Base-by-base conservation (phyloP, 495 filamentous ascomycete genomes). In the Talaromyces wortmannii region DNA sequence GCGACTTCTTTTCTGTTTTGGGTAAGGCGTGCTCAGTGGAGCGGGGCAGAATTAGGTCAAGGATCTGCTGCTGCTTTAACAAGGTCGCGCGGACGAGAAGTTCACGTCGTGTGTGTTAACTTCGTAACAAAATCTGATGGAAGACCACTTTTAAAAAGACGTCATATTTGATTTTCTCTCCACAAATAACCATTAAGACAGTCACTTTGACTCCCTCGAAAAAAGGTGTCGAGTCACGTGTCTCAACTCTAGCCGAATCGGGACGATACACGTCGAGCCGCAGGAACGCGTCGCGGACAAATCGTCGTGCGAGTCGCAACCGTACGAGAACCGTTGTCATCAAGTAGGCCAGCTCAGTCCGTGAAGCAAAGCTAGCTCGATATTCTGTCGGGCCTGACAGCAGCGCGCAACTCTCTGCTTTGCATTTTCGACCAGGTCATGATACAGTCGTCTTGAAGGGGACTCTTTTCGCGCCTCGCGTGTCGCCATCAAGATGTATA, bases 401-500 rank as follows among this genome's bases (percentile, higher is more conserved):
- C 36, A 2, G 23, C 12, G 7, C 31, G 44, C 31, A 31, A 7
- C 31, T 52, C 40, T 52, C 40, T 23, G 59, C 40, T 51, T 57
- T 33, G 23, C 49, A 55, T 57, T 55, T 58, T 60, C 55, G 61
- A 60, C 58, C 65, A 64, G 73, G 73, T 70, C 68, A 73, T 73
- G 72, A 64, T 62, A 51, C 46, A 60, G 64, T 55, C 58, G 55
- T 65, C 59, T 31, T 59, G 61, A 59, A 47, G 67, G 7, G 23
- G 48, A 58, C 60, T 49, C 52, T 55, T 57, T 67, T 67, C 57
- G 36, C 62, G 63, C 70, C 65, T 59, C 66, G 66, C 66, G 63
- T 61, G 53, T 66, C 58, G 61, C 59, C 43, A 31, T 62, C 74
- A 83, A 71, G 67, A 96, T 97, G 91, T 91, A 95, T 75, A 97